Conservation (phyloP, 352 stramenopile species). For the Phytopythium cucurbitacearum region DNA sequence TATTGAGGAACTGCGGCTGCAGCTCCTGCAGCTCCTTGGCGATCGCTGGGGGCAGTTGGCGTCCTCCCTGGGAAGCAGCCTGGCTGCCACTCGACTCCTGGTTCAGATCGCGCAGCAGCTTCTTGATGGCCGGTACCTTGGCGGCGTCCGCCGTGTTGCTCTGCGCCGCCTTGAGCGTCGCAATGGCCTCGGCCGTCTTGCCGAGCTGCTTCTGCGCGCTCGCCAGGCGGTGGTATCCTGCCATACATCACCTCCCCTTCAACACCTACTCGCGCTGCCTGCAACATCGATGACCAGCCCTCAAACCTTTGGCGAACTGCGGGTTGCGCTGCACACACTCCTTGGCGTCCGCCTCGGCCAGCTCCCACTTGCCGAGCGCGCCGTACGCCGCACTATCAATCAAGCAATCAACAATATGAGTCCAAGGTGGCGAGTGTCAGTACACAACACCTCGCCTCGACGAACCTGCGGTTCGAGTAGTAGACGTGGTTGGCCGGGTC, state of each 20-base stretch:
- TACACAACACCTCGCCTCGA: not conserved
- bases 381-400: constrained; percentile 60
- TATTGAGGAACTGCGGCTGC: constrained; percentile 72
- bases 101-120: constrained; percentile 66
- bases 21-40: constrained; percentile 79
- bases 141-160: constrained; percentile 24
- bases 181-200: constrained; percentile 61
- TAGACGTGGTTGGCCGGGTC: constrained; percentile 76
- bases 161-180: constrained; percentile 47
- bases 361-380: constrained; percentile 61
- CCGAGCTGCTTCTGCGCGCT: constrained; percentile 79
- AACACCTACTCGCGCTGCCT: no score
- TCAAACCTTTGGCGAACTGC: constrained; percentile 59
- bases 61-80: constrained; percentile 13
- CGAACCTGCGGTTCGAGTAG: constrained; percentile 78
- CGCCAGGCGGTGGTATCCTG: constrained; percentile 65
- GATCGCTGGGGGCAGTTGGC: constrained; percentile 52
- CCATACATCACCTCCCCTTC: not conserved
- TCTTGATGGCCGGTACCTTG: constrained; percentile 74
- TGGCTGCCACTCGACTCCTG: constrained; percentile 30
- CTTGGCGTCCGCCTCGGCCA: constrained; percentile 64
- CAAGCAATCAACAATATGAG: not conserved
- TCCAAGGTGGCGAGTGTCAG: no score
- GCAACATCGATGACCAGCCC: no score
- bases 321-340: constrained; percentile 70